Percentiles rank a stretch among this genome's conserved stretches.
Conservation (phyloP, 345 rosid species). For the Reutealis trisperma region DNA sequence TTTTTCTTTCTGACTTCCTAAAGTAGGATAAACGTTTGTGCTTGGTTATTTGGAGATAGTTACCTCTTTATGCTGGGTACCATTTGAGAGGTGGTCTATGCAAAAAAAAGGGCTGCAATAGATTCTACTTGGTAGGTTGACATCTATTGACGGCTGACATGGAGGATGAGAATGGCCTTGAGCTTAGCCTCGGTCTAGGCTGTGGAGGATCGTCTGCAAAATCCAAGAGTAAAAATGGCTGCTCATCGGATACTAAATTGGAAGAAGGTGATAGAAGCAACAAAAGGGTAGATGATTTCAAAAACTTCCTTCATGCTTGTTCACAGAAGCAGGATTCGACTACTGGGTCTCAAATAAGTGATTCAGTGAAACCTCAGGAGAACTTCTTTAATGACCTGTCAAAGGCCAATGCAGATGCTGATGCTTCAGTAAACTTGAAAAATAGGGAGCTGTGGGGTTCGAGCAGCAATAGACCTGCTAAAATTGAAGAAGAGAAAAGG, state of each 20-base stretch:
- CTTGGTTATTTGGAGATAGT: not conserved
- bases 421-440: constrained; percentile 50
- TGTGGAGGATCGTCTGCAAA: constrained; percentile 79
- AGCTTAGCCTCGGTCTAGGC: constrained; percentile 93
- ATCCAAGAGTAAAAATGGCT: constrained; percentile 60
- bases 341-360: constrained; percentile 62
- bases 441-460: constrained; percentile 56
- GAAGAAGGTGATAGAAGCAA: constrained; percentile 73
- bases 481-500: constrained; percentile 57
- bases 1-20: not conserved
- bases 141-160: constrained; percentile 32
- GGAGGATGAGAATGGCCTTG: constrained; percentile 93
- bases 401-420: constrained; percentile 50
- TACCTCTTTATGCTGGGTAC: not conserved
- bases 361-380: constrained; percentile 63
- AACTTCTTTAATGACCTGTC: constrained; percentile 87
- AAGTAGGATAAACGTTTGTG: not conserved
- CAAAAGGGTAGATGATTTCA: constrained; percentile 71
- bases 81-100: constrained; percentile 8
- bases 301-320: constrained; percentile 62
- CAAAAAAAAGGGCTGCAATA: not conserved
- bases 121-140: not conserved
- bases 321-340: constrained; percentile 59
- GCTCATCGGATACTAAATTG: constrained; percentile 49
- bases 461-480: constrained; percentile 40